Base-by-base conservation (phyloP, 2,329 filamentous ascomycete genomes). In the Claviceps africana region DNA sequence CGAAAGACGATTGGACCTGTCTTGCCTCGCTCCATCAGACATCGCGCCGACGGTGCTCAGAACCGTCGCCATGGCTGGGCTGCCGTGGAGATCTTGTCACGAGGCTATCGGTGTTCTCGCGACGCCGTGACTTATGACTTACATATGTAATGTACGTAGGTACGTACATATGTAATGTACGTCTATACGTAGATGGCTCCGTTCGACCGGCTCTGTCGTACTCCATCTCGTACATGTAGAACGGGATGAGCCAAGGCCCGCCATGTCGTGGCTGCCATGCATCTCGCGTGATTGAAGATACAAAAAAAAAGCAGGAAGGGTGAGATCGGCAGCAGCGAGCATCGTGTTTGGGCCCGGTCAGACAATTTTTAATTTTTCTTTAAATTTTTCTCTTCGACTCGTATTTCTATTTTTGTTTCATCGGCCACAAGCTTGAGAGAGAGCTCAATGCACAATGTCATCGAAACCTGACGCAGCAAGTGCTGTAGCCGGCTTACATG, bases 261-360 rank as follows among this genome's bases (percentile, higher is more conserved):
- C 10, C 19, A 50, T 47, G 43, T 44, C 45, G 47, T 51, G 48
- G 42, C 51, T 55, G 56, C 53, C 35, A 51, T 50, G 54, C 51
- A 52, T 56, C 50, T 53, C 39, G 52, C 52, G 33, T 54, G 54
- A 53, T 47, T 50, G 48, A 46, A 47, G 37, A 46, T 28, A 45
- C 22, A 25, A 43, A 19, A 42, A 21, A 19, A 25, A 31, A 10
- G 54, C 52, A 51, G 28, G 28, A 39, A 46, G 51, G 50, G 46
- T 50, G 52, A 56, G 54, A 56, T 56, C 48, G 48, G 44, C 46
- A 51, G 49, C 50, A 33, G 50, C 48, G 40, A 49, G 42, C 6
- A 45, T 49, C 33, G 7, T 13, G 28, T 33, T 33, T n/a, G 31
- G 9, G 31, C 31, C 31, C 31, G 31, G 8, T 33, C 31, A 33